Conservation (phyloP, 352 stramenopile genomes). For the Pythium volutum region DNA sequence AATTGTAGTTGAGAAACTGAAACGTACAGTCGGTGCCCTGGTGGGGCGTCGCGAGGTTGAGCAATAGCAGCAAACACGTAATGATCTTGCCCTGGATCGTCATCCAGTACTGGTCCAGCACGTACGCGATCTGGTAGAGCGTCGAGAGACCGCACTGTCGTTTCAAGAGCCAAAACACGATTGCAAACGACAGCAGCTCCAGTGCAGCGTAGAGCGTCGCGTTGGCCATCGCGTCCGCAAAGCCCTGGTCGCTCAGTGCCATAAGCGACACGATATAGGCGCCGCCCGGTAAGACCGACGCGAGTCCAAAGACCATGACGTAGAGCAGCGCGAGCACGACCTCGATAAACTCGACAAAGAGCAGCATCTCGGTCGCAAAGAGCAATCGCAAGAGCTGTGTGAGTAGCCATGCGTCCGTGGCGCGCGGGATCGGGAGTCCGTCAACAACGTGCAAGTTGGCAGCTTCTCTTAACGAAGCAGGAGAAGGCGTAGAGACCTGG, state of each 20-base stretch:
- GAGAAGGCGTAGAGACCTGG: no score
- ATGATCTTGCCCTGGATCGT: slow-evolving; percentile 21
- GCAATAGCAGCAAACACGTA: slow-evolving; percentile 3
- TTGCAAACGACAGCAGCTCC: slow-evolving; percentile 3
- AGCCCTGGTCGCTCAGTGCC: neutral
- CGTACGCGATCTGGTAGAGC: slow-evolving; percentile 16
- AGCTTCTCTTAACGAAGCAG: no score
- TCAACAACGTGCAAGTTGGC: neutral
- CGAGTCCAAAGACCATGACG: slow-evolving; percentile 4
- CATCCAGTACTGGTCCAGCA: slow-evolving; percentile 15
- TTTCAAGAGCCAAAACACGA: slow-evolving; percentile 7
- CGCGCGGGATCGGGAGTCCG: slow-evolving; percentile 1
- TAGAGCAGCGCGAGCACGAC: slow-evolving; percentile 18
- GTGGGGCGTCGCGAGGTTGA: slow-evolving; percentile 13
- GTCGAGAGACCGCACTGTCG: slow-evolving; percentile 14
- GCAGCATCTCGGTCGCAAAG: slow-evolving; percentile 19
- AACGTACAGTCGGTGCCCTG: slow-evolving; percentile 17
- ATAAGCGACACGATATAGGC: slow-evolving; percentile 1
- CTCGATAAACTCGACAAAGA: slow-evolving; percentile 30
- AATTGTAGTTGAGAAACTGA: slow-evolving; percentile 3
- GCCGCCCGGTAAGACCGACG: neutral
- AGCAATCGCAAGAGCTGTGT: slow-evolving; percentile 10
- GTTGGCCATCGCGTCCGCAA: neutral
- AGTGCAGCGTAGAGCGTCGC: neutral
- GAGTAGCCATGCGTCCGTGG: slow-evolving; percentile 1